Base-by-base conservation (phyloP, 805 yeast genomes). In the Candida easanensis region DNA sequence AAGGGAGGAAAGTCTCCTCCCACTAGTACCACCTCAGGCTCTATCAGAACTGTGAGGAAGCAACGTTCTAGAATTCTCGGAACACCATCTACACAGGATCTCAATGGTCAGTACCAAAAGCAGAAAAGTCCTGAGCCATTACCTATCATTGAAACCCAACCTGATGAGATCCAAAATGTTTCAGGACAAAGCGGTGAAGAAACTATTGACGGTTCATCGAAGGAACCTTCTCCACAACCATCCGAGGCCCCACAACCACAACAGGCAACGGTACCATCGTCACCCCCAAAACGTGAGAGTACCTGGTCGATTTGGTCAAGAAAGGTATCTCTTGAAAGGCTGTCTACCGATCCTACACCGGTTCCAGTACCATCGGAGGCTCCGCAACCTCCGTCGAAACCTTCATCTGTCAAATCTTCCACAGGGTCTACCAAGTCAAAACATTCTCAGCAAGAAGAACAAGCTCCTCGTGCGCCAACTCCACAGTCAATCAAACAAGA, bases 241-340 rank as follows among this genome's bases (percentile, higher is more conserved):
- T 4, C 23, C 7, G 31, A 5, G 19, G 4, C 25, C 8, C n/a
- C 17, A 16, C 36, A 39, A 15, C 33, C 17, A 22, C 11, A 38
- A 17, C 21, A 8, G n/a, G 15, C n/a, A 26, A 11, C 30, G n/a
- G n/a, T 36, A 28, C 18, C 26, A 15, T 11, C 34, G 3, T 31
- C n/a, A 2, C 33, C 45, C 10, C 35, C 48, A n/a, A 33, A 44
- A 21, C 43, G 41, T 25, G 52, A 45, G 23, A 38, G 48, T 17
- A n/a, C 26, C 11, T 49, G 52, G 52, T 45, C 49, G 3, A 20
- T 49, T 1, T 49, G 49, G 49, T 23, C 41, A 8, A 38, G 45
- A 9, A 42, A 25, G 16, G 17, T 41, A 3, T 39, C 52, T 2
- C 36, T 38, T n/a, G 44, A 42, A 5, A 14, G 32, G 6, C 22